A percentile compares a stretch with the other conserved stretches of the same genome.
phyloP scores from a whole-genome alignment of 2,329 filamentous ascomycete genomes.

The Tolypocladium nubicola region DNA sequence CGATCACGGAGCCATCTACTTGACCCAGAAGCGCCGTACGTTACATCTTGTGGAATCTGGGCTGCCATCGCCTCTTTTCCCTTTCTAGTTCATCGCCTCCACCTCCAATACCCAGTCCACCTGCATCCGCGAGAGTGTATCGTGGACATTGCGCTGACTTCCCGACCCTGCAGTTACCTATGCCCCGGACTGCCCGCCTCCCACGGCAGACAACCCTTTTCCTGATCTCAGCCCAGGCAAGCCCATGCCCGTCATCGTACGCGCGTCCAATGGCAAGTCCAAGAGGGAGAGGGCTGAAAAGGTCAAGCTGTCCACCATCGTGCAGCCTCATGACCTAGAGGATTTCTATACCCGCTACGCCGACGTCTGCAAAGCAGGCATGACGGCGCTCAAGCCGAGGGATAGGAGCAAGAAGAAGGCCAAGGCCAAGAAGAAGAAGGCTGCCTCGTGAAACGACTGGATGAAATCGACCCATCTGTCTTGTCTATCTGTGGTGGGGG shows the following conservation, averaged over 20 bases:
- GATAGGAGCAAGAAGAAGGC: conserved; percentile 82
- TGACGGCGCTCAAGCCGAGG: conserved; percentile 83
- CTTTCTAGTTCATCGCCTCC: neutral
- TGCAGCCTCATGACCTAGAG: conserved; percentile 65
- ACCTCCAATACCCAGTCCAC: neutral
- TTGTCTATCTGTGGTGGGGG: neutral
- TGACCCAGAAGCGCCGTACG: conserved; percentile 69
- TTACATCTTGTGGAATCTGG: neutral
- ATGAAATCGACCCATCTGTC: neutral
- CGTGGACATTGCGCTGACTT: conserved; percentile 1
- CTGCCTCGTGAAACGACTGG: conserved; percentile 10
- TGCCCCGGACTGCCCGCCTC: conserved; percentile 29
- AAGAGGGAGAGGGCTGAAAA: conserved; percentile 46
- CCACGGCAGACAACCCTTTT: conserved; percentile 39
- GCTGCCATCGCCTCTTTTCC: neutral
- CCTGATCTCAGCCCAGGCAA: conserved; percentile 48
- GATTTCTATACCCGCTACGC: conserved; percentile 77
- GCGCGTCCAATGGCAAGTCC: conserved; percentile 71
- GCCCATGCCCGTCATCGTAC: conserved; percentile 65
- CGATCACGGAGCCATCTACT: conserved; percentile 62
- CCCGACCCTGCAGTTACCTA: conserved; percentile 26
- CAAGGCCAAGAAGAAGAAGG: conserved; percentile 64
- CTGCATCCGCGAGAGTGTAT: neutral
- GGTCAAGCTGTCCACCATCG: conserved; percentile 73
- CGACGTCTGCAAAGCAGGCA: conserved; percentile 81